Evolutionary conservation across 805 yeast genomes (phyloP), one percentile per base, ranked within the genome.

Genomic region (Kodamaea hsintzibuensis): DNA sequence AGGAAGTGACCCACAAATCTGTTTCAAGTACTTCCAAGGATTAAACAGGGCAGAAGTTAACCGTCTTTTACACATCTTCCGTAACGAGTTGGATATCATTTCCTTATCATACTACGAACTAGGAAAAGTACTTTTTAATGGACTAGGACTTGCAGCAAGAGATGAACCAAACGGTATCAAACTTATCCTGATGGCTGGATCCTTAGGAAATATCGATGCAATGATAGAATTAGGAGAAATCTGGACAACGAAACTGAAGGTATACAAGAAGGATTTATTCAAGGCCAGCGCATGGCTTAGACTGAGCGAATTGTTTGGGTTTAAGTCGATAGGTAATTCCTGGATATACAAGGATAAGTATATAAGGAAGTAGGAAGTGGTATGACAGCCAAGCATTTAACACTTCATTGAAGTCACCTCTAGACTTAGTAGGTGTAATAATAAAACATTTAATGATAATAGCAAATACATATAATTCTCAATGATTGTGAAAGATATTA

Each of bases 261-360:
- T 68, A 9, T 76, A 83, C 51, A 83, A 83, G 67, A 84, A 82
- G 60, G 88, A 89, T 63, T 65, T 78, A 48, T 66, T 70, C 46
- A 72, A 80, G 61, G 89, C 93, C 2, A 88, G 92, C 2, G 82
- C 84, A 10, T 86, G 91, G 85, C 80, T 82, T 54, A 74, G 92
- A 42, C 69, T 82, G 33, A 87, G 89, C 13, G 91, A 84, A 51
- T 70, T 77, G 27, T 77, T 79, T 58, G 91, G 91, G 2, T 80
- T 79, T 18, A 79, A 77, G 58, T 69, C 84, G 52, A 79, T 84
- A 22, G 92, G 91, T 0, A 83, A 86, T 54, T 81, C 84, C 55
- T 88, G 93, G 93, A 85, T 87, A 37, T 83, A 86, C 70, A 87
- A 85, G 66, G 83, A 82, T 47, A 87, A 86, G 71, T 87, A 88